Base-by-base conservation (phyloP, 768 basidiomycete species). In the Asterophora parasitica region DNA sequence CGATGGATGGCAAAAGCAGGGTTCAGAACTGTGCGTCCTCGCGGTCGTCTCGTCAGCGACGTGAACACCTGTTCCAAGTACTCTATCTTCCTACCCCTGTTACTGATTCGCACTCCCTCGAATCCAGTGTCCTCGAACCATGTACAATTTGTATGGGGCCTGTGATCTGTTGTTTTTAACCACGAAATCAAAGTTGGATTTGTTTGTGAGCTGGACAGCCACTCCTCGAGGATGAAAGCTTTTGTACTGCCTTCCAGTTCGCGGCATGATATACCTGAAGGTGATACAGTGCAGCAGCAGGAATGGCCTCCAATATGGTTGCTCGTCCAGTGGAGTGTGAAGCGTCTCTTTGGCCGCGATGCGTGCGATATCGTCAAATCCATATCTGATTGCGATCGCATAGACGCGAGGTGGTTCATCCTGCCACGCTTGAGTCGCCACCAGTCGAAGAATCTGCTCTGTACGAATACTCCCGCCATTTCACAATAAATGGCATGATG, bases 381-480 rank as follows among this genome's bases (percentile, higher is more conserved):
- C 54, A 49, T 68, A 70, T 31, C 65, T 65, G 47, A 65, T 62
- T 17, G 68, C 23, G 48, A 73, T 64, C 37, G 72, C 70, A 41
- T 68, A 73, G 11, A 66, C 60, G 16, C 68, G 64, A 7, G 73
- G 30, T 1, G 72, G 65, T 28, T 65, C 58, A 23, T 23, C 23
- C 2, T 64, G 42, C 46, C 64, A 56, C 6, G 50, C 34, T 1
- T 62, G 61, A 15, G 15, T 35, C 40, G 58, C 32, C 11, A 33
- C 49, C 20, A n/a, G n/a, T n/a, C 57, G 47, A 2, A 72, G 61
- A 16, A 59, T 49, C 13, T 53, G 45, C 40, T 59, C 63, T 33
- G 71, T 60, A 12, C 60, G 58, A 63, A 59, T 46, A 65, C 46
- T 3, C 59, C 60, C 39, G 55, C 59, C 66, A 74, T 70, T 73